These are phyloP conservation scores for Aspergillus sclerotioniger DNA, from an alignment of 495 filamentous ascomycete genomes.

Conservation along the genomic window DNA sequence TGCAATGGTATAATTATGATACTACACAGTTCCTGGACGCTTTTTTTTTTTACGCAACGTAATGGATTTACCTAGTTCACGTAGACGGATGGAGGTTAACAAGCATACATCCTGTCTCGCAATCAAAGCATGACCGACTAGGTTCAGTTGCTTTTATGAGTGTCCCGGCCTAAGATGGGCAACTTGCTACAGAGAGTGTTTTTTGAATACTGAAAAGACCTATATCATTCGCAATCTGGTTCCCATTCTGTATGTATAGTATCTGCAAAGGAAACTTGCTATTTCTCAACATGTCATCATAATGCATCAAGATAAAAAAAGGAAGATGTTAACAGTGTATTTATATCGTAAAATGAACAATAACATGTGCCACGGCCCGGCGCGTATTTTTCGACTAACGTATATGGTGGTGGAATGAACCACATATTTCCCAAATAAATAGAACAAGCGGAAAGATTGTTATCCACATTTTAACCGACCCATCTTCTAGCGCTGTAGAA, in stretches of 20 bases:
- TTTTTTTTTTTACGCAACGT: too few relatives aligned
- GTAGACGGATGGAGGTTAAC: too few relatives aligned
- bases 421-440: neutral
- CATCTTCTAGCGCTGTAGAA: conserved; percentile 80
- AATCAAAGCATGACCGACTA: too few relatives aligned
- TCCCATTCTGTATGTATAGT: neutral
- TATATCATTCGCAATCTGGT: conserved; percentile 4
- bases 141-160: too few relatives aligned
- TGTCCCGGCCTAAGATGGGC: too few relatives aligned
- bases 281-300: conserved; percentile 5
- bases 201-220: neutral
- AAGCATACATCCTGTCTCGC: too few relatives aligned
- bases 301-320: neutral
- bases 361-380: neutral
- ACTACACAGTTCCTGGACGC: too few relatives aligned
- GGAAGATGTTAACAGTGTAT: neutral
- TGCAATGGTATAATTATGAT: neutral
- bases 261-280: conserved; percentile 1
- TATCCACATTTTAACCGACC: conserved; percentile 59
- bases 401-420: neutral
- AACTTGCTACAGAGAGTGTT: too few relatives aligned
- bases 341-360: conserved; percentile 1
- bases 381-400: neutral
- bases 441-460: neutral
- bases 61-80: too few relatives aligned